Evolutionary conservation across 345 rosid genomes (phyloP), one percentile per base, ranked within the genome.

Genomic region (Lepidium aucheri): DNA sequence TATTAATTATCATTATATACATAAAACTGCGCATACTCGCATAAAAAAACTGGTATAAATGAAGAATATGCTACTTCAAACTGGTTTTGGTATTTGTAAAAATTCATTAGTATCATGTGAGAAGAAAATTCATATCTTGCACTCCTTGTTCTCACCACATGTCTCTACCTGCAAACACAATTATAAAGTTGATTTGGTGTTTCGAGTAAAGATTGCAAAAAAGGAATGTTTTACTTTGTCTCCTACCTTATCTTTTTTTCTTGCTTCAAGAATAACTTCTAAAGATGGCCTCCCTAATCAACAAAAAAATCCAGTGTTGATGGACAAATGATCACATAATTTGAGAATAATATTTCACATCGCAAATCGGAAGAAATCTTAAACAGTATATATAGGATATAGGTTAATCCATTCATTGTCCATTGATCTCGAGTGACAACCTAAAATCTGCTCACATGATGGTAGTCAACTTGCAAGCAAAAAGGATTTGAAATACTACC

Each of bases 231-330:
- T 2, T 30, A 47, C 18, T 61, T 39, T 50, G 33, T 18, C 63
- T 14, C 35, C 28, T 74, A 87, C 95, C 92, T 87, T 83, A 65
- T 65, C 77, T 75, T 82, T 84, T 74, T 52, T 83, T 58, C 91
- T 78, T 49, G 82, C 78, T 76, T 87, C 95, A 81, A 87, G 63
- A 30, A 92, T 67, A 53, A 81, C 79, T 50, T 81, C 88, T 57
- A 91, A 36, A n/a, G 86, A 75, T 39, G 89, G 95, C 30, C 92
- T 85, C 22, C 98, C 98, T 91, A 67, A 65, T 70, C 39, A 57
- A 42, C 43, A 60, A 52, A 35, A 24, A 1, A 59, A 59, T 20
- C 56, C 1, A 63, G 12, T 40, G 55, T 17, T 22, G 2, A 34
- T 2, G 1, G 47, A 38, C 46, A 55, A 60, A 42, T 0, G n/a